Evolutionary conservation across 306 rosid genomes (phyloP), one percentile per base, ranked within the genome.

Genomic region (Adenanthera pavonina): DNA sequence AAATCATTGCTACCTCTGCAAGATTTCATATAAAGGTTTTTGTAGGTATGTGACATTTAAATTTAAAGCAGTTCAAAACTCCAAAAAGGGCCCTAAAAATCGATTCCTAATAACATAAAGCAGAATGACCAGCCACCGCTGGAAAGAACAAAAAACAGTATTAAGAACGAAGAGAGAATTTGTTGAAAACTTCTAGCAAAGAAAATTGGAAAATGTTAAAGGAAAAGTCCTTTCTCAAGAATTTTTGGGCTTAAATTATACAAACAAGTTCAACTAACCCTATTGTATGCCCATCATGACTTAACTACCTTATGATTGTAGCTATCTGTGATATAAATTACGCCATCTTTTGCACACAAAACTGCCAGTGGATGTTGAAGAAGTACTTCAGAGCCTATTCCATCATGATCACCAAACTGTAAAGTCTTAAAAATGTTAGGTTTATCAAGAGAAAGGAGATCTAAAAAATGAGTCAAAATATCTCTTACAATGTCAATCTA

Each of bases 371-470:
- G 99, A 88, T 95, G 99, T 84, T 95, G 99, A 86, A 95, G 94
- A 78, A 93, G 99, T 70, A 91, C 90, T 85, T 91, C 97, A 69
- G 93, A 89, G 75, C 95, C 97, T 74, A 84, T 68, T 80, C 99
- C 99, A 88, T 95, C 99, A 36, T 91, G 97, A 87, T 95, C 99
- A 61, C 99, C 99, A 81, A 95, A 95, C 99, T 95, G 87, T 74
- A 78, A 73, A 81, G 35, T 67, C 81, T 88, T 83, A 62, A 70
- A 69, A 74, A 35, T 54, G 70, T 51, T 68, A 59, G 68, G 77
- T 76, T 64, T 67, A 59, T 54, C 69, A 41, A 61, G 85, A 79
- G 56, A 73, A 49, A 74, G n/a, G 38, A 69, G 34, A 54, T 83
- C n/a, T 73, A 61, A 74, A 30, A 75, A 10, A 30, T 14, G 16